Evolutionary conservation across 345 rosid species (phyloP), one percentile per base, ranked within the genome.

Genomic region (Eucalyptus curtisii): DNA sequence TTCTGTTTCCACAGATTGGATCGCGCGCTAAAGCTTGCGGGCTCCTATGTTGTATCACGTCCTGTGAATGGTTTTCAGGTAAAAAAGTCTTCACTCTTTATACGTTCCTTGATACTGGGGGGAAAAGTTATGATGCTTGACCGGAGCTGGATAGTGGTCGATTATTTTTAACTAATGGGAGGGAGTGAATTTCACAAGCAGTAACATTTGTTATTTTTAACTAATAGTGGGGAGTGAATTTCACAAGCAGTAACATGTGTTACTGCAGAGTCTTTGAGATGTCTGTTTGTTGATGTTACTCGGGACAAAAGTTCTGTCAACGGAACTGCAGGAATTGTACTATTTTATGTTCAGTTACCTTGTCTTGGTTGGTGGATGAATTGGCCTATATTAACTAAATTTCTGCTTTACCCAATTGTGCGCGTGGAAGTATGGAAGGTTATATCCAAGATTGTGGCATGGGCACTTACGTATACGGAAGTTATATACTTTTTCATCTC

Each of bases 31-130:
- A 89, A 84, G 85, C 89, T 92, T 66, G 89, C 91, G 45, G 92
- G 89, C 91, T 86, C 91, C 59, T 87, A 86, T 88, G 89, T 92
- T 15, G 79, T 92, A 30, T 88, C 91, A 37, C 92, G 90, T 88
- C 92, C 87, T 47, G 90, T 92, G 87, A 88, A 85, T 49, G 24
- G 47, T 88, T 91, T 87, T 90, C 92, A 92, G 95, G 95, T 94
- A 91, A 47, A 80, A 13, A 80, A 47, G 22, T 49, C 50, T 40
- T 37, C 9, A 25, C 82, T 24, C 47, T 44, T 22, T 86, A 16
- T 31, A 76, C 59, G 86, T 50, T 87, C 59, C 42, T 68, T 42
- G 31, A 33, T 44, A 61, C 30, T 13, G 45, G 66, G 80, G 64
- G 48, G 3, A 50, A 31, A 19, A 17, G 14, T 86, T 19, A 50